Conservation (phyloP, 2,329 filamentous ascomycete species). For the Thermoascus crustaceus region DNA sequence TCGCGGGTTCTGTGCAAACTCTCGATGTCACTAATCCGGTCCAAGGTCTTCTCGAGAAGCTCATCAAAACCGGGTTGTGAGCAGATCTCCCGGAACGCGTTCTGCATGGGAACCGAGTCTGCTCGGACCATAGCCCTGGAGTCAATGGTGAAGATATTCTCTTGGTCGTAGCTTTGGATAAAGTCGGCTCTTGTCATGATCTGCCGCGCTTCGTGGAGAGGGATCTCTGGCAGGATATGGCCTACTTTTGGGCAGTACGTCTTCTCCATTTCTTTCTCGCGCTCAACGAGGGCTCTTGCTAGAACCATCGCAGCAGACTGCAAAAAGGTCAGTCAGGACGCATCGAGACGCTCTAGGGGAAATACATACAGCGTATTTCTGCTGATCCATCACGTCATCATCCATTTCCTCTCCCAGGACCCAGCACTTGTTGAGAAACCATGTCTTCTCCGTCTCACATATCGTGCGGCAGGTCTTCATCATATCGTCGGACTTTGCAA, state of each 20-base stretch:
- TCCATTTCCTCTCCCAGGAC: constrained; percentile 73
- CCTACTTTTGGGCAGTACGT: constrained; percentile 59
- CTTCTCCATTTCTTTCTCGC: constrained; percentile 54
- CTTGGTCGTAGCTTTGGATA: constrained; percentile 81
- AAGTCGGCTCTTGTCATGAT: constrained; percentile 97
- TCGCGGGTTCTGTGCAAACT: constrained; percentile 88
- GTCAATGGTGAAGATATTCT: constrained; percentile 94
- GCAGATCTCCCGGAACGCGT: constrained; percentile 81
- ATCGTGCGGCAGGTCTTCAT: constrained; percentile 66
- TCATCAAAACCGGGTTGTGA: constrained; percentile 67
- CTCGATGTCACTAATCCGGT: constrained; percentile 88
- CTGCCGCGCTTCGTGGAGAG: constrained; percentile 74
- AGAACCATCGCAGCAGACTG: constrained; percentile 88
- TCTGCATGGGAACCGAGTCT: constrained; percentile 92
- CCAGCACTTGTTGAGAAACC: constrained; percentile 73
- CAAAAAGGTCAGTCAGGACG: constrained; percentile 11
- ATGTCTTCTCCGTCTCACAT: constrained; percentile 62
- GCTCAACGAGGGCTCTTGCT: constrained; percentile 81
- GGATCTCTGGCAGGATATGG: constrained; percentile 70
- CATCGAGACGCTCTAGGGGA: not conserved
- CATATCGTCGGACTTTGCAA: constrained; percentile 83
- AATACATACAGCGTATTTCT: constrained; percentile 76
- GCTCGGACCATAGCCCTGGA: constrained; percentile 78
- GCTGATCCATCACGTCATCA: constrained; percentile 96
- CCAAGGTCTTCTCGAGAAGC: constrained; percentile 71